Percentiles rank a stretch among this genome's conserved stretches.
phyloP scores from a whole-genome alignment of 148 eudicot genomes.

The Polygonum maritimum region DNA sequence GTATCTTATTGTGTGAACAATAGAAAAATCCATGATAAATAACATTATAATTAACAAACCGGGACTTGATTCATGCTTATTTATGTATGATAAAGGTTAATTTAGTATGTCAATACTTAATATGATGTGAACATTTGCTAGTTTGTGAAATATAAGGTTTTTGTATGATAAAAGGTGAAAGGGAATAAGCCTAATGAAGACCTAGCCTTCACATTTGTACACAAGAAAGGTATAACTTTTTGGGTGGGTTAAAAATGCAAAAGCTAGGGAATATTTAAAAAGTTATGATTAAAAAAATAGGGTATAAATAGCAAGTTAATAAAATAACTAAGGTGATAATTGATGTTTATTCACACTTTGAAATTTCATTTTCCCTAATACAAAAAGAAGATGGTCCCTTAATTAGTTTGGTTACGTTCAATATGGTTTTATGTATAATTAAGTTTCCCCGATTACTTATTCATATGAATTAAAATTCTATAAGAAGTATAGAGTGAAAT shows the following conservation, averaged over 20 bases:
- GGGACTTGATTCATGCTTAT: background rate
- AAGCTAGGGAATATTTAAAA: conserved; percentile 1
- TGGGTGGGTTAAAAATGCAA: conserved; percentile 7
- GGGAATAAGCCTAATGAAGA: background rate
- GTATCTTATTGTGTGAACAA: too few species aligned
- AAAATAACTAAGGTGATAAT: background rate
- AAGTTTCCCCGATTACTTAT: too few species aligned
- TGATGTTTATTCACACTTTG: background rate
- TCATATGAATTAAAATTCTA: too few species aligned
- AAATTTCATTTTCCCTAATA: background rate
- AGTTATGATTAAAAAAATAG: background rate
- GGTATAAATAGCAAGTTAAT: background rate
- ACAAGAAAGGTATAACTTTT: conserved; percentile 6
- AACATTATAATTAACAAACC: too few species aligned
- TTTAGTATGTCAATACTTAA: background rate
- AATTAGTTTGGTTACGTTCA: too few species aligned
- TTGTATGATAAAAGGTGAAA: background rate
- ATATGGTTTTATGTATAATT: too few species aligned
- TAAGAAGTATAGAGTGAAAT: too few species aligned
- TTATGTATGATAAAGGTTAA: background rate
- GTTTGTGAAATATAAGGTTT: conserved; percentile 6
- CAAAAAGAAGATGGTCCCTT: background rate
- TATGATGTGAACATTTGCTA: background rate
- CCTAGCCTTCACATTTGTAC: background rate
- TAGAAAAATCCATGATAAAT: too few species aligned